Evolutionary conservation across 129 eudicot species (phyloP).

Genomic region (Mikania micrantha): DNA sequence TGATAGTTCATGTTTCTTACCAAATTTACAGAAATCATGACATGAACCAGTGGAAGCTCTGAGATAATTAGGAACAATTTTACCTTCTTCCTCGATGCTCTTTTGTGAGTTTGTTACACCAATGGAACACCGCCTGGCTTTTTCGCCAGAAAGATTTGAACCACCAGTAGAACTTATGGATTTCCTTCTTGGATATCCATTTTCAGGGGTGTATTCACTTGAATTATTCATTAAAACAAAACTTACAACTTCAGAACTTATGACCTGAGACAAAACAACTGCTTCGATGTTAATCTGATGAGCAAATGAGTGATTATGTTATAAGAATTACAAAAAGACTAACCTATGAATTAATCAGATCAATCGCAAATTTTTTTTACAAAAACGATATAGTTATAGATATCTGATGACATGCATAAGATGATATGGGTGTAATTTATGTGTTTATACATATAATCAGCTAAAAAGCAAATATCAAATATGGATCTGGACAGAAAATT

Average conservation of each 20-base stretch:
- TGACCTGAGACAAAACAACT: conserved; percentile 6
- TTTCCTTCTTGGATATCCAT: conserved; percentile 15
- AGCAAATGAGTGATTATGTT: background rate
- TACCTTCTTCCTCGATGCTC: conserved; percentile 21
- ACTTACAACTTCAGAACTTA: conserved; percentile 4
- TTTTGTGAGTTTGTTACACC: conserved; percentile 14
- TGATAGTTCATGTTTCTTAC: conserved; percentile 28
- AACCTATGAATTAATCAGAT: conserved; percentile 1
- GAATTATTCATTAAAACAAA: conserved; percentile 26
- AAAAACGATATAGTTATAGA: background rate
- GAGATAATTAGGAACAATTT: conserved; percentile 53
- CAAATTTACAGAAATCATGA: conserved; percentile 80
- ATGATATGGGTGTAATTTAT: background rate
- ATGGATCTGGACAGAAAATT: conserved; percentile 6
- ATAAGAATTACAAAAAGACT: background rate
- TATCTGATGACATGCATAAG: no score
- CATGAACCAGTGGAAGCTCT: conserved; percentile 94
- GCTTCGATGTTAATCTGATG: background rate
- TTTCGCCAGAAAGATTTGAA: conserved; percentile 22
- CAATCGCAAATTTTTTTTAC: background rate
- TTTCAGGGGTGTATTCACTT: conserved; percentile 16
- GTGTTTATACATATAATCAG: conserved; percentile 6
- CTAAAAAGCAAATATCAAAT: background rate
- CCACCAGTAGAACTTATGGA: conserved; percentile 29
- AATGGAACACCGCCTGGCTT: conserved; percentile 23